Base-by-base conservation (phyloP, 352 stramenopile species). In the Phytophthora constricta region DNA sequence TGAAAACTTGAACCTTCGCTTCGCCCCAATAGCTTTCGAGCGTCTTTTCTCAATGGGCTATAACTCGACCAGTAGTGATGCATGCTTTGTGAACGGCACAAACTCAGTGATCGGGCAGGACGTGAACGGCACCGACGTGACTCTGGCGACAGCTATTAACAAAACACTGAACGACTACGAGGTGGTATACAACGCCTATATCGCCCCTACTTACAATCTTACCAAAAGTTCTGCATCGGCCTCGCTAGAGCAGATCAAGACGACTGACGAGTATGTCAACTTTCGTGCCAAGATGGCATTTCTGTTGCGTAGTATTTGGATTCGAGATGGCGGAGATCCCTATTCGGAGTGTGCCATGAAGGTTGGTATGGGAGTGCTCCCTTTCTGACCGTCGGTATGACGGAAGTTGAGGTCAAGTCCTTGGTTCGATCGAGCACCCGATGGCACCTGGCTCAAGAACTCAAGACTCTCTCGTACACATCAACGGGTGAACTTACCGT, bases 381-480 rank as follows among this genome's bases (percentile, higher is more conserved):
- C 75, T 66, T 80, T 43, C 58, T 78, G 49, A 60, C 79, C 23
- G 71, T 76, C 7, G 71, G 71, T 31, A 83, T 83, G 75, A 78
- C 67, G 14, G 72, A 80, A 27, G 46, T 28, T 5, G 71, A 83
- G 52, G 72, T 80, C 43, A 68, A 65, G 42, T 42, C 42, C 20
- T 52, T 83, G 23, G 77, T 83, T 54, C 47, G 39, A 10, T 50
- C 45, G 13, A 78, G 68, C 47, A 43, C 79, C 26, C 71, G 75
- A 7, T 67, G 56, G 48, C 75, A 83, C 60, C 53, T 83, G 16
- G 56, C 25, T 13, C 60, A 68, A 9, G 69, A 68, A 56, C 58
- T 82, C 20, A 62, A 70, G 16, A 23, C 56, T 23, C 68, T 28
- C 3, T 56, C 67, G 2, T 82, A 61, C 60, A 78, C 58, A 19